Evolutionary conservation across 148 eudicot species (phyloP).

Genomic region (Rhododendron simsii): DNA sequence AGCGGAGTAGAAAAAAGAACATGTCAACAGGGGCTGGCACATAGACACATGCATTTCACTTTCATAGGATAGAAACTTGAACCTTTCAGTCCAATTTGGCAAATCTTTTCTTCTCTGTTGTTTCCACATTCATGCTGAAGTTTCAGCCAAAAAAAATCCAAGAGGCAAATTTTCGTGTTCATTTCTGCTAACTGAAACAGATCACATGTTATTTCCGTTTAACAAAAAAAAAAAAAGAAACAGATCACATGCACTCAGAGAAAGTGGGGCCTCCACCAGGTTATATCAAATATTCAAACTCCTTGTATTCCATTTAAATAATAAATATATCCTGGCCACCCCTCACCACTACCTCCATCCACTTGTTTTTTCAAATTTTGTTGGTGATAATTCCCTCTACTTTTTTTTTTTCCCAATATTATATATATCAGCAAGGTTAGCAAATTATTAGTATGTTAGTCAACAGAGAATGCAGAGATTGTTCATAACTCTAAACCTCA

Average conservation of each 20-base stretch:
- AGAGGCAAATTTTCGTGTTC: background rate
- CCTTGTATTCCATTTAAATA: background rate
- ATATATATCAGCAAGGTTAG: no score
- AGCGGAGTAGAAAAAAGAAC: no score
- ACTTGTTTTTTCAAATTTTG: slow-evolving; percentile 2
- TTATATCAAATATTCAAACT: slow-evolving; percentile 18
- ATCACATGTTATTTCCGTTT: slow-evolving; percentile 1
- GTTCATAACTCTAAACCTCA: no score
- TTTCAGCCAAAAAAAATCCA: background rate
- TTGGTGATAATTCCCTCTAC: background rate
- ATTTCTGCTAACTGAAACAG: slow-evolving; percentile 4
- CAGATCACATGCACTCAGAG: slow-evolving; percentile 12
- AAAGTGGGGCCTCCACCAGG: slow-evolving; percentile 1
- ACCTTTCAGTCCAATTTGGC: no score
- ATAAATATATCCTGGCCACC: background rate
- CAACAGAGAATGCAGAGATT: accelerated
- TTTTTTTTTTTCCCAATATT: no score
- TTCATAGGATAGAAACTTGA: no score
- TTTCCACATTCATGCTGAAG: no score
- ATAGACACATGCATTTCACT: no score
- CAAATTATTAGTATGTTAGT: no score
- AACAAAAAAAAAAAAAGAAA: background rate
- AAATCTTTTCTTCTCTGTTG: no score
- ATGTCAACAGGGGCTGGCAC: no score
- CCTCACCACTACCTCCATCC: background rate